Conservation (phyloP, 345 rosid species). For the Eucalyptus fibrosa region DNA sequence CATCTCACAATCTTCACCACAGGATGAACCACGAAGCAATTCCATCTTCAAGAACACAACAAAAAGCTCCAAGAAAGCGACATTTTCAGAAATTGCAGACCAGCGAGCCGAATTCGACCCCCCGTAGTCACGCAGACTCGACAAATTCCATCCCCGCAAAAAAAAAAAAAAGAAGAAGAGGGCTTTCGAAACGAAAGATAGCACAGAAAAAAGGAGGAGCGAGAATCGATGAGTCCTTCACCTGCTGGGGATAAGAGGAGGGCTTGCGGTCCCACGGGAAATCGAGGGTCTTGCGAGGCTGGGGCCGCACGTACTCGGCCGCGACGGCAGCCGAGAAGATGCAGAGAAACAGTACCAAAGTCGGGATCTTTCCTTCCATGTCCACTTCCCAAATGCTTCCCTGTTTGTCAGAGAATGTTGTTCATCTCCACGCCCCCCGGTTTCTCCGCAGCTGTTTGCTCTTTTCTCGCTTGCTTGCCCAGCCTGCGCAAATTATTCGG, state of each 20-base stretch:
- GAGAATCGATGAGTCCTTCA: not conserved
- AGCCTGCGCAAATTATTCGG: not conserved
- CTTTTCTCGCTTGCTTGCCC: not conserved
- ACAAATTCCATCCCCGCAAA: not conserved
- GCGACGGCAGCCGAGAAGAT: constrained; percentile 20
- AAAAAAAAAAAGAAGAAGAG: not conserved
- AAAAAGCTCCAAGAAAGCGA: not conserved
- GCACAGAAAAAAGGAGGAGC: not conserved
- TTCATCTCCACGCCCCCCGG: not conserved
- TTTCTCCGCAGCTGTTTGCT: not conserved
- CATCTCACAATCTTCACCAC: not conserved
- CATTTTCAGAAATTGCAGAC: not conserved
- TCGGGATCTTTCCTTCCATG: not conserved
- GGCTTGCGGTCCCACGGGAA: constrained; percentile 44
- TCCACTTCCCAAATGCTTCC: constrained; percentile 4
- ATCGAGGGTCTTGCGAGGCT: constrained; percentile 59
- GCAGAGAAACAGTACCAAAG: constrained; percentile 1
- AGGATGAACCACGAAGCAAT: not conserved
- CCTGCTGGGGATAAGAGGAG: constrained; percentile 72
- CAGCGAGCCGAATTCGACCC: not conserved
- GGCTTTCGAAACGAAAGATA: not conserved
- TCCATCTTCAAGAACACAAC: not conserved
- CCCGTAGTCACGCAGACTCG: not conserved
- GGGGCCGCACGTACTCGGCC: constrained; percentile 56
- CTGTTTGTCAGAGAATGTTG: not conserved